Conservation (phyloP, 768 basidiomycete genomes). For the Leccinellum albellum region DNA sequence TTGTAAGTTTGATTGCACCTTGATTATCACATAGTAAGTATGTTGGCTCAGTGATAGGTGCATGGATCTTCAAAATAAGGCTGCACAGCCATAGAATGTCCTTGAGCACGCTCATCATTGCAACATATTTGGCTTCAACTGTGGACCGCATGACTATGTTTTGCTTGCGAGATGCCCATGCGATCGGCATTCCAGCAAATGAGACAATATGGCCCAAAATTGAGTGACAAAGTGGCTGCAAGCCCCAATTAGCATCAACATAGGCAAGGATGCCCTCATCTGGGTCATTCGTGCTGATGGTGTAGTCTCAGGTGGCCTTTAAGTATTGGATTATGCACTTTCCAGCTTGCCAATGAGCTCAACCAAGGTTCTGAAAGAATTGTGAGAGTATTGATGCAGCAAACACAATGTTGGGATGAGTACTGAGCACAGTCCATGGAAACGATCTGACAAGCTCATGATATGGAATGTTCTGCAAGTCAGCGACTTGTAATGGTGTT, state of each 20-base stretch:
- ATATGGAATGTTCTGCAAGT: background rate
- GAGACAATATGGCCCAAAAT: background rate
- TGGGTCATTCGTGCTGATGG: background rate
- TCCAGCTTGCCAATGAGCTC: background rate
- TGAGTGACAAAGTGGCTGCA: background rate
- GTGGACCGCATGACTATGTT: background rate
- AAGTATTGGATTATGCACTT: background rate
- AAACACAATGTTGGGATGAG: background rate
- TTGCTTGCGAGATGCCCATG: background rate
- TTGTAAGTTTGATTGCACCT: background rate
- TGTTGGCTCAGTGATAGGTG: background rate
- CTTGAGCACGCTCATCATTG: background rate
- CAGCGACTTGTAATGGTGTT: background rate
- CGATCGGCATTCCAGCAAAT: background rate
- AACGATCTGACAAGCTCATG: background rate
- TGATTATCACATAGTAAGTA: background rate
- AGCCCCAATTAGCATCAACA: conserved; percentile 2
- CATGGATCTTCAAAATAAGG: background rate
- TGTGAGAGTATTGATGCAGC: background rate
- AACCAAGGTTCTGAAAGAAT: background rate
- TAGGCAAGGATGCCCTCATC: background rate
- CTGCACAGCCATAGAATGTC: background rate
- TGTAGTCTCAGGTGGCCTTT: background rate
- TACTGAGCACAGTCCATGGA: background rate
- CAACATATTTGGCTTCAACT: background rate